phyloP scores from a whole-genome alignment of 2,329 filamentous ascomycete species.

The Davidsoniella neocaledoniae region DNA sequence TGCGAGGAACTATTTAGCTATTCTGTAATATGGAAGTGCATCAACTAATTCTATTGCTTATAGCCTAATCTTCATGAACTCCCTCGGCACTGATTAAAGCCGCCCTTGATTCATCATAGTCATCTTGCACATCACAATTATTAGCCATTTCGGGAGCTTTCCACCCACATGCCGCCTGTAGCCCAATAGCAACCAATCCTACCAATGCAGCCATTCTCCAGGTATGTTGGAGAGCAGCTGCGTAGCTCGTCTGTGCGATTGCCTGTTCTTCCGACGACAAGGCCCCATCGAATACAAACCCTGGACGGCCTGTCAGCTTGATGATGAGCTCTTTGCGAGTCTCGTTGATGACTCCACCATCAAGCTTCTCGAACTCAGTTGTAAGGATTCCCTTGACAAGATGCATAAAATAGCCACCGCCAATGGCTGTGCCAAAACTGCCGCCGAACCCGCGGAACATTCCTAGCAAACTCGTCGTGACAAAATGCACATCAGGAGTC shows the following conservation, averaged over 20 bases:
- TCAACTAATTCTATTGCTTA: too few species aligned
- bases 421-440: constrained; percentile 63
- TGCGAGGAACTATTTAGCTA: too few species aligned
- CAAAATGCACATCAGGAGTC: constrained; percentile 47
- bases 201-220: constrained; percentile 31
- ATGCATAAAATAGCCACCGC: constrained; percentile 57
- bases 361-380: constrained; percentile 36
- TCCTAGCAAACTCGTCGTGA: constrained; percentile 57
- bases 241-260: constrained; percentile 32
- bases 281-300: constrained; percentile 28
- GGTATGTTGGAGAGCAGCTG: constrained; percentile 26
- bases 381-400: constrained; percentile 38
- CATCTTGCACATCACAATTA: constrained; percentile 14
- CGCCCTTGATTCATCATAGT: constrained; percentile 19
- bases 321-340: constrained; percentile 26
- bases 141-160: constrained; percentile 23
- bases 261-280: constrained; percentile 25
- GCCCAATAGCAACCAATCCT: constrained; percentile 25
- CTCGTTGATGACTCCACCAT: constrained; percentile 22
- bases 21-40: too few species aligned
- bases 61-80: constrained; percentile 18
- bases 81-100: constrained; percentile 18
- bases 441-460: constrained; percentile 73
- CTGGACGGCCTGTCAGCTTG: constrained; percentile 33
- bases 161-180: constrained; percentile 37